Evolutionary conservation across 106 monocot species (phyloP), one percentile per base, ranked within the genome.

Genomic region (Platanthera zijinensis): DNA sequence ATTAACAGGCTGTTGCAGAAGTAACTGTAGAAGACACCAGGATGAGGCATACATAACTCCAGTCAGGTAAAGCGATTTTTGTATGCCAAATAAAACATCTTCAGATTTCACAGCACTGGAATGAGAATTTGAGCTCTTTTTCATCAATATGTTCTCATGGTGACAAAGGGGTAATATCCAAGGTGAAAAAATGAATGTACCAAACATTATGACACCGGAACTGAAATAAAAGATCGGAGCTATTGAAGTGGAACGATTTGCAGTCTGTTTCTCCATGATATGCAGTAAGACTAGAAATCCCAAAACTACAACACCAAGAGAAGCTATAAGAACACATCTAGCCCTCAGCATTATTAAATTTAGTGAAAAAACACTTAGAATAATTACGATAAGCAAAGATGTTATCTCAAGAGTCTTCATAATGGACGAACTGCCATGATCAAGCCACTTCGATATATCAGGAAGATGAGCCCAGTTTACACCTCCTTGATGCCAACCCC

Each of bases 401-500:
- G 51, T 53, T 71, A 92, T 82, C 48, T 88, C 87, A 48, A 91
- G 74, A 75, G 50, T 8, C 59, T 89, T 90, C 62, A 88, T 83
- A 45, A 0, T 73, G 48, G 69, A 82, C 73, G 74, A n/a, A 64
- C 91, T 86, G 77, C 80, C 71, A 78, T 78, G 80, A 51, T 86
- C 82, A 78, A 99, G 87, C 79, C 83, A 89, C 67, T 94, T 94
- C 5, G 94, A 84, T 77, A 99, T 84, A 86, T 99, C 97, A 84
- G 94, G 91, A 52, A 94, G 83, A 86, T 94, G 78, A 73, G 54
- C 72, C 89, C 91, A 99, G 77, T 99, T 99, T 25, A 99, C 82
- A 72, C 97, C 97, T 75, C 97, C 97, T 84, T 99, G 97, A 86
- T 92, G 91, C 97, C 97, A 99, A 74, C 86, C 83, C 82, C 94